phyloP scores from a whole-genome alignment of 2,329 filamentous ascomycete genomes.

The Colletotrichum aenigma region DNA sequence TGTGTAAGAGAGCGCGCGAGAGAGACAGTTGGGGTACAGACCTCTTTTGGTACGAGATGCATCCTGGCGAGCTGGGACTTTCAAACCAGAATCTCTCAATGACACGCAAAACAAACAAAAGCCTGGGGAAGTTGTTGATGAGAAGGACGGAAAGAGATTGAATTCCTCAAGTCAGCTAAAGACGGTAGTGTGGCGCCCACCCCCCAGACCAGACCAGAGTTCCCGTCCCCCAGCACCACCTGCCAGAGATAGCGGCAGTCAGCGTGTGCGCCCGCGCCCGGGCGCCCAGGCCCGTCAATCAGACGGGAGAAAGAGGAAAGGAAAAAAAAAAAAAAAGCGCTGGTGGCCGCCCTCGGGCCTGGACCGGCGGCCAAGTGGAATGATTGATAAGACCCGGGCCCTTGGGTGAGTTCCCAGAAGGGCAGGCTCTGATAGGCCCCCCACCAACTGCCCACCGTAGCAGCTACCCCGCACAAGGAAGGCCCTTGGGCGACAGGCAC shows the following conservation, averaged over 20 bases:
- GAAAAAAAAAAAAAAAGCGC: background rate
- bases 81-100: background rate
- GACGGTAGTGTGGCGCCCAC: background rate
- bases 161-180: background rate
- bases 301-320: background rate
- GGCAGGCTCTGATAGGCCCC: constrained; percentile 8
- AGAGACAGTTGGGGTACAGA: constrained; percentile 28
- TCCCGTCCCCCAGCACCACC: background rate
- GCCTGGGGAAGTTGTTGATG: background rate
- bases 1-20: constrained; percentile 9
- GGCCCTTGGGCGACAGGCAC: background rate
- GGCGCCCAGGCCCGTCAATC: background rate
- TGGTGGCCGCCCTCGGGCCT: constrained; percentile 4
- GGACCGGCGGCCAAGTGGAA: constrained; percentile 21
- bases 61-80: constrained; percentile 30
- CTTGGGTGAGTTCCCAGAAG: background rate
- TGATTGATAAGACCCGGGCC: constrained; percentile 13
- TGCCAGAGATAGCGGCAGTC: constrained; percentile 1
- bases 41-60: constrained; percentile 55
- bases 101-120: background rate
- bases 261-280: background rate
- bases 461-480: constrained; percentile 16
- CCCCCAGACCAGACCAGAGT: background rate
- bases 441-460: background rate
- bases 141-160: background rate